These are phyloP conservation scores for Tritrichomonas musculus DNA, from an alignment of 208 protist genomes.

Conservation along the genomic window DNA sequence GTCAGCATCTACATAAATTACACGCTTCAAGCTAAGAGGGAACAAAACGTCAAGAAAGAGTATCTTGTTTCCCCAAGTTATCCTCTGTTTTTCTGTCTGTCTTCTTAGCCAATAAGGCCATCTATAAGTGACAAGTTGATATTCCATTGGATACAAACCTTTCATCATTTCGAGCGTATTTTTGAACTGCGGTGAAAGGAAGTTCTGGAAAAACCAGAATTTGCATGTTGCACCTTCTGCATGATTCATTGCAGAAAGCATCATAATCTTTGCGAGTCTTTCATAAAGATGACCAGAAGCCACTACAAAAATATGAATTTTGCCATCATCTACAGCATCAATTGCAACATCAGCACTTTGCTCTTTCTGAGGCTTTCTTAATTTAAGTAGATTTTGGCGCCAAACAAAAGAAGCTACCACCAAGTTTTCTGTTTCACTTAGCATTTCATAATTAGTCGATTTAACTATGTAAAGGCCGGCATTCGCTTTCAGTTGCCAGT, in stretches of 20 bases:
- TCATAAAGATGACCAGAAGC: slow-evolving; percentile 28
- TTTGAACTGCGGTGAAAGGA: slow-evolving; percentile 88
- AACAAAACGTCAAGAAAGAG: slow-evolving; percentile 99
- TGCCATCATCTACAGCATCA: not conserved
- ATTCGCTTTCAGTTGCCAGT: slow-evolving; percentile 26
- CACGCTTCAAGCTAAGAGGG: slow-evolving; percentile 76
- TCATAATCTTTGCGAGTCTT: slow-evolving; percentile 34
- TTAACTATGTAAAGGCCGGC: not conserved
- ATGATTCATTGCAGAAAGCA: not conserved
- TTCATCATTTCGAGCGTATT: slow-evolving; percentile 62
- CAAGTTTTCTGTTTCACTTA: not conserved
- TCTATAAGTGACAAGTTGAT: slow-evolving; percentile 87
- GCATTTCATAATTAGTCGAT: not conserved
- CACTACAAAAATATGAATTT: slow-evolving; percentile 10
- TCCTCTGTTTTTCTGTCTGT: slow-evolving; percentile 91
- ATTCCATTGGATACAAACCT: slow-evolving; percentile 71
- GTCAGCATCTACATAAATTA: slow-evolving; percentile 97
- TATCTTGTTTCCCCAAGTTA: slow-evolving; percentile 99
- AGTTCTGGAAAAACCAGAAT: slow-evolving; percentile 97
- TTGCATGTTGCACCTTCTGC: slow-evolving; percentile 69
- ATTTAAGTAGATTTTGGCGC: not conserved
- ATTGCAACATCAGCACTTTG: not conserved
- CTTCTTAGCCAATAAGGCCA: slow-evolving; percentile 89
- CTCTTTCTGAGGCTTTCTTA: not conserved
- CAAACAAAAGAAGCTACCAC: not conserved